Percentiles rank a stretch among this genome's conserved stretches.
Conservation (phyloP, 1,284 basidiomycete genomes). For the Puccinia triticina region DNA sequence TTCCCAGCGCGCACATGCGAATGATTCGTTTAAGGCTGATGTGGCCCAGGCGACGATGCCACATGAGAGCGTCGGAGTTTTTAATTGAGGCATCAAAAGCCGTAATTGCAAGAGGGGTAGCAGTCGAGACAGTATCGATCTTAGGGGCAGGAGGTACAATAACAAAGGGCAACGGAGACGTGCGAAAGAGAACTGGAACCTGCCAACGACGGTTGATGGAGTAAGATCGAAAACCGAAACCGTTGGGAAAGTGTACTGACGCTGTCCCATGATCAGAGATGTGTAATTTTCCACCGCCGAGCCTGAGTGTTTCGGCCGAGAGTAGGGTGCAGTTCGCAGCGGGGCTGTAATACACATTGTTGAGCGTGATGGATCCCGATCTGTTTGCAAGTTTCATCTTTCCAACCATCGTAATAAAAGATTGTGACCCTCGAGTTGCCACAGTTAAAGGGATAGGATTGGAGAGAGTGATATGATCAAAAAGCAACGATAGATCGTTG, state of each 20-base stretch:
- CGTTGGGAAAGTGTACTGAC: not conserved
- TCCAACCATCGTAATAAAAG: slow-evolving; percentile 15
- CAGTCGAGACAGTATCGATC: not conserved
- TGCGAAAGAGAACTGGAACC: not conserved
- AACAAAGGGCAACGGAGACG: not conserved
- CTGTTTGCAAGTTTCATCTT: not conserved
- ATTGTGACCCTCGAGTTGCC: not conserved
- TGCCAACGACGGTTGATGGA: not conserved
- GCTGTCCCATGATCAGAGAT: not conserved
- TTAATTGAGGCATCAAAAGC: not conserved
- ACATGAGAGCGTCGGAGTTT: slow-evolving; percentile 3
- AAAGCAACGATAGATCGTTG: not conserved
- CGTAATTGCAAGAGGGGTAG: not conserved
- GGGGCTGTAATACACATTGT: slow-evolving; percentile 15
- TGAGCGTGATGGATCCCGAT: not conserved
- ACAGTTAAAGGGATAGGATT: not conserved
- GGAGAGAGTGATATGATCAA: not conserved
- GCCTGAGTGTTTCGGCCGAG: not conserved
- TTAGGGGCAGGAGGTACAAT: not conserved
- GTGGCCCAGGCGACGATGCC: slow-evolving; percentile 39
- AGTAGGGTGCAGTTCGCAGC: not conserved
- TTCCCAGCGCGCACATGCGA: not conserved
- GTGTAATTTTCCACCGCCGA: not conserved
- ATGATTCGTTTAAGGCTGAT: slow-evolving; percentile 8
- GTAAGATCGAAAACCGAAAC: not conserved